Conservation (phyloP, 768 basidiomycete species). For the Lentinula aciculospora region DNA sequence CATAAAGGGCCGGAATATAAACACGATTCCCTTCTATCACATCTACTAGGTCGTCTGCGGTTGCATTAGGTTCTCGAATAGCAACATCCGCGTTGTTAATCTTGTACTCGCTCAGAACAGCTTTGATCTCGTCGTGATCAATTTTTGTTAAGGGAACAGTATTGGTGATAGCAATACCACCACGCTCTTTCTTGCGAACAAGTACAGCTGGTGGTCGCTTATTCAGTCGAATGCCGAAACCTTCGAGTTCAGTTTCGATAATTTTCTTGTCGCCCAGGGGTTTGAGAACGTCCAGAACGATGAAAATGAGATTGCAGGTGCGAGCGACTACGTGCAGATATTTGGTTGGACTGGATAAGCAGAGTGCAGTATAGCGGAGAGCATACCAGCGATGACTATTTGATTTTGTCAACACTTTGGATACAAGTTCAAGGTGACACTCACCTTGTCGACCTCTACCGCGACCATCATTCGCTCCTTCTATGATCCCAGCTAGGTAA, state of each 20-base stretch:
- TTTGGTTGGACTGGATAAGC: conserved; percentile 9
- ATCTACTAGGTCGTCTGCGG: conserved; percentile 94
- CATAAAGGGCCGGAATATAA: conserved; percentile 90
- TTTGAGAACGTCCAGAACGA: conserved; percentile 96
- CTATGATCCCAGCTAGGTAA: conserved; percentile 87
- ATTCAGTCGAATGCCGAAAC: conserved; percentile 96
- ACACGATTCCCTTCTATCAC: conserved; percentile 96
- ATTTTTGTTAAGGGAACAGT: conserved; percentile 95
- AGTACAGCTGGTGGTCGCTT: conserved; percentile 87
- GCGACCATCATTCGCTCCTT: conserved; percentile 94
- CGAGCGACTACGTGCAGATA: conserved; percentile 66
- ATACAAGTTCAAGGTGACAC: conserved; percentile 18
- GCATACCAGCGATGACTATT: conserved; percentile 72
- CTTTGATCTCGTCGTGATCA: conserved; percentile 94
- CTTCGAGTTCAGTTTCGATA: conserved; percentile 91
- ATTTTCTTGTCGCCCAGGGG: conserved; percentile 93
- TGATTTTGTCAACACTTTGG: conserved; percentile 7
- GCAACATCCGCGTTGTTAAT: conserved; percentile 87
- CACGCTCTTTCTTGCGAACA: conserved; percentile 85
- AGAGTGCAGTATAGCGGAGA: conserved; percentile 10
- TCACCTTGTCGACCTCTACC: conserved; percentile 91
- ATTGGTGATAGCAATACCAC: conserved; percentile 91
- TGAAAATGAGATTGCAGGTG: conserved; percentile 98
- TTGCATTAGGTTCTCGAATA: conserved; percentile 88
- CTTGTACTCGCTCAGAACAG: conserved; percentile 88